Base-by-base conservation (phyloP, 768 basidiomycete genomes). In the Macrocybe gigantea region DNA sequence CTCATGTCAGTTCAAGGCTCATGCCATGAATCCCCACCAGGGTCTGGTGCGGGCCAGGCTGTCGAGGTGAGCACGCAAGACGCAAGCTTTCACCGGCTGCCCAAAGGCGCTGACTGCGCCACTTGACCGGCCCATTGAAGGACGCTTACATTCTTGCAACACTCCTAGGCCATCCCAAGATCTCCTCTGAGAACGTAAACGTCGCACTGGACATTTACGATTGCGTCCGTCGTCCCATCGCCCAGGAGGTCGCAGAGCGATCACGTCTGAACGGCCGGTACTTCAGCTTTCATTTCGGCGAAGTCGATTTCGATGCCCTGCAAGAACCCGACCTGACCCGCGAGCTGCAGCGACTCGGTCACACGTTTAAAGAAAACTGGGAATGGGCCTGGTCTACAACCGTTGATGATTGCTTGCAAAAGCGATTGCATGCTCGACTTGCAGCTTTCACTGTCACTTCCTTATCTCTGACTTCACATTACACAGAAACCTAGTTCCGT, bases 21-120 rank as follows among this genome's bases (percentile, higher is more conserved):
- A 80, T 54, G 77, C 77, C 1, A 76, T 75, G 70, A 59, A 64
- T 3, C 77, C 80, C 8, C 73, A 77, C 62, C 74, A 78, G 62
- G 78, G 30, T 74, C 79, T 7, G 78, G 78, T 33, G 80, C 80
- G 8, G 80, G 77, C 10, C 77, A 78, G 52, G 79, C 78, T 5
- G 71, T 80, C 47, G 80, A 82, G 65, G 77, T 76, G 44, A 31
- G 44, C 13, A 11, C 22, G 22, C 22, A 22, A 22, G 22, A 22
- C 22, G 15, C 38, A 31, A 22, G 7, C 33, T 8, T 33, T 31
- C 39, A 14, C 8, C 42, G 8, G 11, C 13, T 33, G n/a, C 6
- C 41, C 41, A 44, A 8, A 22, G 22, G 22, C 4, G 22, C 22
- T 22, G 22, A 22, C 22, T 22, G 22, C 8, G 5, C 42, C 29